Conservation (phyloP, 2,329 filamentous ascomycete species). For the Alternaria gaisen region DNA sequence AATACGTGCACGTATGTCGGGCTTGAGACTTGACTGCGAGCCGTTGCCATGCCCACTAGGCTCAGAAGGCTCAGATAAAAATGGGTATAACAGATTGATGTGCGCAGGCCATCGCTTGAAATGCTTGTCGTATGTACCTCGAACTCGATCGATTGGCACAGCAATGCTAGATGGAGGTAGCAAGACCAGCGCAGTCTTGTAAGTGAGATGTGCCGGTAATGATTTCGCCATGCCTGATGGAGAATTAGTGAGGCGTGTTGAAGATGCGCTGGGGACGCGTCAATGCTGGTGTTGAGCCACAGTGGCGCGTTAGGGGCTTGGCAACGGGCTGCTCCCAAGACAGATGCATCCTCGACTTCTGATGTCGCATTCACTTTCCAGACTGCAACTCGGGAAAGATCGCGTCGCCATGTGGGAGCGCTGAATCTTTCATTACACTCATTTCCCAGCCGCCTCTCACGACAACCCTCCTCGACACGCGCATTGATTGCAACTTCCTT, state of each 20-base stretch:
- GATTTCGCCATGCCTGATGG: constrained; percentile 19
- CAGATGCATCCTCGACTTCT: constrained; percentile 21
- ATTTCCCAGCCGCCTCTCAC: constrained; percentile 18
- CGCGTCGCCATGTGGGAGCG: constrained; percentile 46
- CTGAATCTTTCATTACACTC: constrained; percentile 19
- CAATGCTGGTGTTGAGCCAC: constrained; percentile 1
- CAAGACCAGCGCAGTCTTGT: constrained; percentile 38
- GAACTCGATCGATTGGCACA: constrained; percentile 37
- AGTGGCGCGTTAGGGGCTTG: constrained; percentile 25
- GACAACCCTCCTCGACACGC: constrained; percentile 22
- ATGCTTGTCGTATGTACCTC: constrained; percentile 35
- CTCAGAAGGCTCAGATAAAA: constrained; percentile 33
- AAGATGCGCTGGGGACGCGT: neutral
- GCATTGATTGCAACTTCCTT: constrained; percentile 26
- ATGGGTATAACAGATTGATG: constrained; percentile 45
- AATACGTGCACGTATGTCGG: constrained; percentile 33
- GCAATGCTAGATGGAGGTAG: constrained; percentile 34
- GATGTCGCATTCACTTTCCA: constrained; percentile 28
- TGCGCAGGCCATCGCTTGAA: constrained; percentile 43
- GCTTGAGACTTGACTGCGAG: constrained; percentile 18
- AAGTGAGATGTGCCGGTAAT: constrained; percentile 31
- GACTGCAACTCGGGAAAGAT: constrained; percentile 22
- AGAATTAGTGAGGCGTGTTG: neutral
- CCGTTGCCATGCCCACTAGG: constrained; percentile 10
- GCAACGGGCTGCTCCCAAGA: constrained; percentile 25